A percentile compares a stretch with the other conserved stretches of the same genome.
phyloP scores from a whole-genome alignment of 768 basidiomycete species.

The Suillus subalutaceus region DNA sequence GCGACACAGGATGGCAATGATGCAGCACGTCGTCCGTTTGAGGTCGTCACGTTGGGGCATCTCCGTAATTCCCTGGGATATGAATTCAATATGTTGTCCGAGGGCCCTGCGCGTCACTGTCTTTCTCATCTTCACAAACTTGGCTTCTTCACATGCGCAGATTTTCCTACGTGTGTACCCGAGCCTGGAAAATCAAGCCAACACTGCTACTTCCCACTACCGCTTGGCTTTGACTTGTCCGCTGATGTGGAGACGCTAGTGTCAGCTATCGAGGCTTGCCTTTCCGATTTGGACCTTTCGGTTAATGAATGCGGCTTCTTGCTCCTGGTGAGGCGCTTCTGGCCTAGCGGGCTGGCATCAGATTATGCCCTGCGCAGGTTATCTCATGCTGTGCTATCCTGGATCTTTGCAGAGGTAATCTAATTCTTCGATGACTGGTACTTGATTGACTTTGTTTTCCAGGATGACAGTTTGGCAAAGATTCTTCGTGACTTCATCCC shows the following conservation, averaged over 20 bases:
- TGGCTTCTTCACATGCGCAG: constrained; percentile 59
- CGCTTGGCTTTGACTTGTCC: constrained; percentile 71
- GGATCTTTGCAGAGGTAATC: constrained; percentile 75
- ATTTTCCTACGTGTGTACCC: constrained; percentile 23
- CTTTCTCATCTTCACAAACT: constrained; percentile 63
- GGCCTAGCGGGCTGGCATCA: constrained; percentile 74
- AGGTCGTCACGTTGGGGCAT: constrained; percentile 59
- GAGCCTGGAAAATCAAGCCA: constrained; percentile 39
- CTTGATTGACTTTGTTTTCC: constrained; percentile 3
- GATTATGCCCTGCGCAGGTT: constrained; percentile 70
- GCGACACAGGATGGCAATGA: constrained; percentile 30
- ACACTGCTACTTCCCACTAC: constrained; percentile 65
- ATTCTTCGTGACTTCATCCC: constrained; percentile 73
- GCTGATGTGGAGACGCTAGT: constrained; percentile 74
- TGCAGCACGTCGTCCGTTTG: constrained; percentile 49
- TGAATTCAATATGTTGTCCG: constrained; percentile 59
- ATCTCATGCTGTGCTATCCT: constrained; percentile 56
- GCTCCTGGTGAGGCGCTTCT: constrained; percentile 67
- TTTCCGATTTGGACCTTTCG: constrained; percentile 71
- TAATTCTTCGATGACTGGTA: not conserved
- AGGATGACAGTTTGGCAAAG: constrained; percentile 70
- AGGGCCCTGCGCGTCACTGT: constrained; percentile 52
- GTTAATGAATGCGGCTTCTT: constrained; percentile 76
- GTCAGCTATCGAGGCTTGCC: constrained; percentile 68
- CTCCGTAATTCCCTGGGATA: constrained; percentile 61